phyloP scores from a whole-genome alignment of 192 early-diverging fungal species.

The Linnemannia exigua region DNA sequence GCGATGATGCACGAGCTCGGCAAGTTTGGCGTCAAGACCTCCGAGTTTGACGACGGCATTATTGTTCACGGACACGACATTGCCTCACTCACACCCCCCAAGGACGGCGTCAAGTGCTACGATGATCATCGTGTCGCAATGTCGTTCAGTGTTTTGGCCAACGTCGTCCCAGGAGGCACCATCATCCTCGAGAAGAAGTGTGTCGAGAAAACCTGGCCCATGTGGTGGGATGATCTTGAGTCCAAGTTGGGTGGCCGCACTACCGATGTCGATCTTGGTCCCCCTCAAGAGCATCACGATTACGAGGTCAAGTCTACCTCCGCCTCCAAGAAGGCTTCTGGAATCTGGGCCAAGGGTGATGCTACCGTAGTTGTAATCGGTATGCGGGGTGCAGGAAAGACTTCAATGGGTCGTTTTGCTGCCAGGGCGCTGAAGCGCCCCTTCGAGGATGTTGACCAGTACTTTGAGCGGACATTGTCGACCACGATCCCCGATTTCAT shows the following conservation, averaged over 20 bases:
- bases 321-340: slow-evolving; percentile 13
- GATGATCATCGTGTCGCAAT: slow-evolving; percentile 99
- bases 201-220: slow-evolving; percentile 99
- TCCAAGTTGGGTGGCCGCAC: slow-evolving; percentile 78
- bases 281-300: slow-evolving; percentile 40
- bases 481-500: slow-evolving; percentile 88
- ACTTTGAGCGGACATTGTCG: slow-evolving; percentile 79
- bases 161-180: slow-evolving; percentile 78
- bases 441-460: slow-evolving; percentile 94
- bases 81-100: slow-evolving; percentile 62
- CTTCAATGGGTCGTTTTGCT: slow-evolving; percentile 82
- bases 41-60: slow-evolving; percentile 92
- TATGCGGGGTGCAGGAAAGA: slow-evolving; percentile 99
- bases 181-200: slow-evolving; percentile 95
- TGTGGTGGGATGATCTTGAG: slow-evolving; percentile 97
- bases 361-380: slow-evolving; percentile 93
- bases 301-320: slow-evolving; percentile 33
- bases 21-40: slow-evolving; percentile 88
- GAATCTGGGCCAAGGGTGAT: slow-evolving; percentile 38
- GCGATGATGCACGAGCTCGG: slow-evolving; percentile 96
- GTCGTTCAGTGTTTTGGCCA: slow-evolving; percentile 92
- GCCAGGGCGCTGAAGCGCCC: slow-evolving; percentile 73
- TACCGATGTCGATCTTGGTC: slow-evolving; percentile 69
- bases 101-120: slow-evolving; percentile 89
- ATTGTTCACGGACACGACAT: slow-evolving; percentile 80